Conservation (phyloP, 352 stramenopile species). For the Phytophthora quininea region DNA sequence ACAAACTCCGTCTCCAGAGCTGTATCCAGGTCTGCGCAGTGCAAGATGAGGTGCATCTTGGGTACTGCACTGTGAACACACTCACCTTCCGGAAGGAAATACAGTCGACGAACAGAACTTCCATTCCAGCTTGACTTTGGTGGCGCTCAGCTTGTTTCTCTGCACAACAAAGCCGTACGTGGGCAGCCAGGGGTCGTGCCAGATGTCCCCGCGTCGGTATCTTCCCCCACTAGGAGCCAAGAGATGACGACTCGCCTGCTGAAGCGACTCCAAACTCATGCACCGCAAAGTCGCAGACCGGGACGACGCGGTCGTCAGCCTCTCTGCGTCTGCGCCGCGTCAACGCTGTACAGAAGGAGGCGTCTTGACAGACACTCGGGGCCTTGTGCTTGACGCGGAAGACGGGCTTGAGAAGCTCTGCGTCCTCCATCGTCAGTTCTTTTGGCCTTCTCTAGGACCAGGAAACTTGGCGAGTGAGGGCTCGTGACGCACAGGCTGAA, state of each 20-base stretch:
- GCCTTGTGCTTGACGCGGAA: slow-evolving; percentile 55
- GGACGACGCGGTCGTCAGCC: slow-evolving; percentile 30
- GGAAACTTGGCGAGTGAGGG: slow-evolving; percentile 8
- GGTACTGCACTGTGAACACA: slow-evolving; percentile 48
- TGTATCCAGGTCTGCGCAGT: slow-evolving; percentile 41
- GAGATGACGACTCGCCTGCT: slow-evolving; percentile 19
- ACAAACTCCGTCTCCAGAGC: slow-evolving; percentile 15
- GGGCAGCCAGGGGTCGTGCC: slow-evolving; percentile 50
- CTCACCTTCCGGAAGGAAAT: slow-evolving; percentile 34
- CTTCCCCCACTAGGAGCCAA: background rate
- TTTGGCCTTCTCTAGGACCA: background rate
- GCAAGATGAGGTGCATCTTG: slow-evolving; percentile 25
- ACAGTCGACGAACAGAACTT: slow-evolving; percentile 51
- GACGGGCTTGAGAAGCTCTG: slow-evolving; percentile 35
- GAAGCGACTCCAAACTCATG: slow-evolving; percentile 33
- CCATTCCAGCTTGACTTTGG: slow-evolving; percentile 35
- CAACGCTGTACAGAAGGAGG: slow-evolving; percentile 27
- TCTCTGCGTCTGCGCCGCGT: background rate
- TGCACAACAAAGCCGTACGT: slow-evolving; percentile 54
- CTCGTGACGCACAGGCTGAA: background rate
- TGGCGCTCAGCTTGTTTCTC: slow-evolving; percentile 26
- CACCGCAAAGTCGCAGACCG: slow-evolving; percentile 26
- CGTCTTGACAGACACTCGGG: slow-evolving; percentile 39
- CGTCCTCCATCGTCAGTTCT: slow-evolving; percentile 14
- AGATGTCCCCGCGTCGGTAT: slow-evolving; percentile 29